phyloP scores from a whole-genome alignment of 306 rosid species.

The Betula pendula region DNA sequence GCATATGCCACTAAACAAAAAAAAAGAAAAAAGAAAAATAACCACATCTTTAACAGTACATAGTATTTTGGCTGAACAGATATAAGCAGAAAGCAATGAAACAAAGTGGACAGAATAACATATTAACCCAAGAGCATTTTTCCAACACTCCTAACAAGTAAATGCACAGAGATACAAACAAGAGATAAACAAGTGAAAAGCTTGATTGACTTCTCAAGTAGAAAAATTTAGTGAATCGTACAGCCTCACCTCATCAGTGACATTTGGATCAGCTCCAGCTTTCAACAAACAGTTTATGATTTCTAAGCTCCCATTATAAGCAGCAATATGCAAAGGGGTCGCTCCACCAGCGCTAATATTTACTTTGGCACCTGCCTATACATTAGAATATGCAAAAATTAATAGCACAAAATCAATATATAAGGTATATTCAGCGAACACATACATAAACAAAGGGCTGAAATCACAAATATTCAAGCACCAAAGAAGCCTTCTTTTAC shows the following conservation, averaged over 20 bases:
- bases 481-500: not conserved
- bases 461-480: not conserved
- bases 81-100: too few relatives aligned
- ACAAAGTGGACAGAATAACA: too few relatives aligned
- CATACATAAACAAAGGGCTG: not conserved
- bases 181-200: too few relatives aligned
- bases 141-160: too few relatives aligned
- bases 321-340: slow-evolving; percentile 87
- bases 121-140: too few relatives aligned
- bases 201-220: too few relatives aligned
- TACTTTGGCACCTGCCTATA: slow-evolving; percentile 84
- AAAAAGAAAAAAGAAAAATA: too few relatives aligned
- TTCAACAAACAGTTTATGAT: slow-evolving; percentile 63
- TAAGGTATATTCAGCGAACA: not conserved
- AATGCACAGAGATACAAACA: too few relatives aligned
- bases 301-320: slow-evolving; percentile 69
- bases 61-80: too few relatives aligned
- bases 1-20: too few relatives aligned
- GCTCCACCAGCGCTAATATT: slow-evolving; percentile 93
- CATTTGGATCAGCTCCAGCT: slow-evolving; percentile 89
- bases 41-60: too few relatives aligned
- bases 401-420: slow-evolving; percentile 5
- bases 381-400: slow-evolving; percentile 28
- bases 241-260: slow-evolving; percentile 67
- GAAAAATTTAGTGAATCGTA: too few relatives aligned